phyloP scores from a whole-genome alignment of 2,329 filamentous ascomycete species.

The Aspergillus neotritici region DNA sequence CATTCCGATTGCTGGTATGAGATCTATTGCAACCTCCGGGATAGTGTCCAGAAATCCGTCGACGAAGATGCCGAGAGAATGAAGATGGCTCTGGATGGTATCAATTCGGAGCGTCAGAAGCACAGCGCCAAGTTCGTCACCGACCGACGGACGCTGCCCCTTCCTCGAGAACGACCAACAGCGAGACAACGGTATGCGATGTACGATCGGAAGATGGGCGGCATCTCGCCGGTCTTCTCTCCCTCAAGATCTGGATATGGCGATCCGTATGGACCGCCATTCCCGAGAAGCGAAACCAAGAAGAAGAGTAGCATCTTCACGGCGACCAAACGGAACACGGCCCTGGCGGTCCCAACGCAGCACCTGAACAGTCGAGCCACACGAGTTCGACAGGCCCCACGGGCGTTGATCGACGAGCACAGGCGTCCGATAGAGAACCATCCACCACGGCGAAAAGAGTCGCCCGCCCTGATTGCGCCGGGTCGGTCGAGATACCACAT shows the following conservation, averaged over 20 bases:
- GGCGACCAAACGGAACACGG: conserved; percentile 32
- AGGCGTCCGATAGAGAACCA: conserved; percentile 22
- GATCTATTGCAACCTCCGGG: conserved; percentile 66
- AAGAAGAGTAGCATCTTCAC: conserved; percentile 33
- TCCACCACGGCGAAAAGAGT: conserved; percentile 7
- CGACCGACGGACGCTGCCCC: conserved; percentile 22
- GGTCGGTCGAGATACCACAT: conserved; percentile 13
- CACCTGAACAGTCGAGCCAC: conserved; percentile 35
- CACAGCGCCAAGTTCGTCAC: conserved; percentile 56
- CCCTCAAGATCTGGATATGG: conserved; percentile 6
- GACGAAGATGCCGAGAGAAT: conserved; percentile 55
- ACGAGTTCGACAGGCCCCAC: conserved; percentile 35
- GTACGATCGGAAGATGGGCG: conserved; percentile 30
- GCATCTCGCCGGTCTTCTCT: conserved; percentile 20
- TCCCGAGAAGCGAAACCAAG: conserved; percentile 19
- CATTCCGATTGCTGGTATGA: conserved; percentile 69
- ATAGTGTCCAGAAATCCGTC: conserved; percentile 53
- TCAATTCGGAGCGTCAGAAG: conserved; percentile 54
- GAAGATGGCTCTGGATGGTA: conserved; percentile 51
- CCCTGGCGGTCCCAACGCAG: conserved; percentile 37
- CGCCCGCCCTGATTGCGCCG: conserved; percentile 13
- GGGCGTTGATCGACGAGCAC: conserved; percentile 39
- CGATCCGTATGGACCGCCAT: conserved; percentile 14
- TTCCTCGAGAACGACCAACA: conserved; percentile 28
- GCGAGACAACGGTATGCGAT: conserved; percentile 27